A percentile compares a stretch with the other conserved stretches of the same genome.
Evolutionary conservation across 495 filamentous ascomycete genomes (phyloP).

Genomic region (Letharia columbiana): DNA sequence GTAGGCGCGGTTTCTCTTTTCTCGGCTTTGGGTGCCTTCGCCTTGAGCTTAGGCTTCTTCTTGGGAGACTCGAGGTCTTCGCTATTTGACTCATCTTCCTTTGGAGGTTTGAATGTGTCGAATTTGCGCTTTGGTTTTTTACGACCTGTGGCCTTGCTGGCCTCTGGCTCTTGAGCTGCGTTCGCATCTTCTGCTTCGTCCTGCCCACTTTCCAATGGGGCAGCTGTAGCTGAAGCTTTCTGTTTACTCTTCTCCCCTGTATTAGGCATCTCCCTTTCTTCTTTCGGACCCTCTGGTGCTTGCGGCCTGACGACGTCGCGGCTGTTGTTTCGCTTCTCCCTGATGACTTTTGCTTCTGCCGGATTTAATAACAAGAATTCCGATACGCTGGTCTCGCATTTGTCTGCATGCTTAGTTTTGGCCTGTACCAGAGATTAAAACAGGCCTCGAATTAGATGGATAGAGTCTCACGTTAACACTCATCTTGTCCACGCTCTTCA

Average conservation of each 20-base stretch:
- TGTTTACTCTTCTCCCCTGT: background rate
- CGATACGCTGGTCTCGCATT: conserved; percentile 4
- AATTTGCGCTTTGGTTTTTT: background rate
- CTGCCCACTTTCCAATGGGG: background rate
- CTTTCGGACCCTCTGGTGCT: background rate
- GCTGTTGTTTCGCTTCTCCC: background rate
- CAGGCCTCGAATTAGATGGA: background rate
- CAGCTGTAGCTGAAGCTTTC: background rate
- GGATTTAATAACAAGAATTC: background rate
- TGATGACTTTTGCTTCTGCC: background rate
- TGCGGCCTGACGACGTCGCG: background rate
- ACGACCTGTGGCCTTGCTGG: background rate
- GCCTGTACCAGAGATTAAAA: background rate
- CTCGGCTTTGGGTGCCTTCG: background rate
- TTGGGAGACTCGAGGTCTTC: background rate
- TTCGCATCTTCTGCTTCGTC: background rate
- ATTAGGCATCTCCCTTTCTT: background rate
- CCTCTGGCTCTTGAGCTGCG: background rate
- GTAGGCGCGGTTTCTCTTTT: background rate
- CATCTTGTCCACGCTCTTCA: conserved; percentile 9
- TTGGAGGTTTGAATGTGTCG: background rate
- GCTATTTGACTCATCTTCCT: background rate
- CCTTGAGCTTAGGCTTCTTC: background rate
- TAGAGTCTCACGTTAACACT: background rate
- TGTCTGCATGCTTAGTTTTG: conserved; percentile 10